Conservation (phyloP, 805 yeast genomes). For the Teunomyces aglyptinius region DNA sequence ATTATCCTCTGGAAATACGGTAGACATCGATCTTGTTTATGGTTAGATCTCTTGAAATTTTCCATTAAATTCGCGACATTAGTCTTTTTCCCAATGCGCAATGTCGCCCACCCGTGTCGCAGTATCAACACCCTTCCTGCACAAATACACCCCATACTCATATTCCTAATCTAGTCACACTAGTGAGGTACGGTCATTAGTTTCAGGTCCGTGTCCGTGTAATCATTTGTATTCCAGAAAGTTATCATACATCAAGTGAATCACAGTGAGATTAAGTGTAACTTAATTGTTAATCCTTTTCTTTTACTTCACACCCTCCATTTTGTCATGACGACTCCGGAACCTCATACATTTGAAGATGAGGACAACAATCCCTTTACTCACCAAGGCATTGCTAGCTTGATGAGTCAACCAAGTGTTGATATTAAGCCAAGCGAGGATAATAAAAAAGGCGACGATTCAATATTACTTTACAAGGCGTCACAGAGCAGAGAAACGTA, state of each 20-base stretch:
- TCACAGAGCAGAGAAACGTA: slow-evolving; percentile 10
- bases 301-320: no score
- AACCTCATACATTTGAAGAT: slow-evolving; percentile 9
- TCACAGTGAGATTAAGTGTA: no score
- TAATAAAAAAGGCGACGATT: slow-evolving; percentile 27
- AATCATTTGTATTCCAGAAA: neutral
- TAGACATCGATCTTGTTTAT: slow-evolving; percentile 1
- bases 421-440: slow-evolving; percentile 9
- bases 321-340: neutral
- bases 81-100: neutral
- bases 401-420: slow-evolving; percentile 13
- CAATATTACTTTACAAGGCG: slow-evolving; percentile 28
- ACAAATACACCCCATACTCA: neutral
- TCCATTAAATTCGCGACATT: neutral
- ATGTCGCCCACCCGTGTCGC: slow-evolving; percentile 1
- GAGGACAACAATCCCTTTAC: slow-evolving; percentile 42
- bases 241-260: no score
- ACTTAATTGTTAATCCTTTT: no score
- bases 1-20: slow-evolving; percentile 1
- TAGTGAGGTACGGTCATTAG: neutral
- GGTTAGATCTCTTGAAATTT: neutral
- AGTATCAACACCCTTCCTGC: neutral
- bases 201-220: neutral
- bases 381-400: slow-evolving; percentile 26
- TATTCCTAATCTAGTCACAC: neutral